These are phyloP conservation scores for Macroventuria anomochaeta DNA, from an alignment of 2,329 filamentous ascomycete species.

Conservation along the genomic window DNA sequence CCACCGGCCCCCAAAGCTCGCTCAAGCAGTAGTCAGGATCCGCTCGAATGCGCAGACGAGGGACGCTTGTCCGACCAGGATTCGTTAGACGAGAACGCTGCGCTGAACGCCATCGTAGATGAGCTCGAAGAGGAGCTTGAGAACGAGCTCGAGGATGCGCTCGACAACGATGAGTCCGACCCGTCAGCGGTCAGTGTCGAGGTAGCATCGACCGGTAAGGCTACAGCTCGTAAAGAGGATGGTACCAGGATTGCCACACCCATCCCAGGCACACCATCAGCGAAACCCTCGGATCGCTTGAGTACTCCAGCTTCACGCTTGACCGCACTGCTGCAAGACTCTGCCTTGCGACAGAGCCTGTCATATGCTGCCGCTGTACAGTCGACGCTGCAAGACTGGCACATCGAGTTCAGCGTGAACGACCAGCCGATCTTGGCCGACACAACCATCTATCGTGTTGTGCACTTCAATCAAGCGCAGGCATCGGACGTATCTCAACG, in stretches of 20 bases:
- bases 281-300: conserved; percentile 41
- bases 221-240: conserved; percentile 90
- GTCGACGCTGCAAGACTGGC: conserved; percentile 87
- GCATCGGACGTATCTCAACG: conserved; percentile 71
- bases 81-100: conserved; percentile 66
- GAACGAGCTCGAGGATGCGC: conserved; percentile 49
- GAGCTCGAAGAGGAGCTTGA: conserved; percentile 84
- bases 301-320: conserved; percentile 40
- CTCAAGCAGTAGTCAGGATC: conserved; percentile 55
- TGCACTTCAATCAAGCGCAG: conserved; percentile 72
- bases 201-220: conserved; percentile 82
- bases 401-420: conserved; percentile 92
- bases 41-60: conserved; percentile 92
- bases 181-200: conserved; percentile 92
- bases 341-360: conserved; percentile 52
- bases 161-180: conserved; percentile 66
- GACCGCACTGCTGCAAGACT: conserved; percentile 40
- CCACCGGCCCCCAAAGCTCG: conserved; percentile 56
- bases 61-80: conserved; percentile 79
- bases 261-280: conserved; percentile 60
- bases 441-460: conserved; percentile 93
- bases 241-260: conserved; percentile 87
- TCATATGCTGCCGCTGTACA: conserved; percentile 87
- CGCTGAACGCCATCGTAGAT: conserved; percentile 86
- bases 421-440: conserved; percentile 85